A percentile compares a stretch with the other conserved stretches of the same genome.
These are phyloP conservation scores for Alternaria gaisen DNA, from an alignment of 2,329 filamentous ascomycete species.

Conservation along the genomic window DNA sequence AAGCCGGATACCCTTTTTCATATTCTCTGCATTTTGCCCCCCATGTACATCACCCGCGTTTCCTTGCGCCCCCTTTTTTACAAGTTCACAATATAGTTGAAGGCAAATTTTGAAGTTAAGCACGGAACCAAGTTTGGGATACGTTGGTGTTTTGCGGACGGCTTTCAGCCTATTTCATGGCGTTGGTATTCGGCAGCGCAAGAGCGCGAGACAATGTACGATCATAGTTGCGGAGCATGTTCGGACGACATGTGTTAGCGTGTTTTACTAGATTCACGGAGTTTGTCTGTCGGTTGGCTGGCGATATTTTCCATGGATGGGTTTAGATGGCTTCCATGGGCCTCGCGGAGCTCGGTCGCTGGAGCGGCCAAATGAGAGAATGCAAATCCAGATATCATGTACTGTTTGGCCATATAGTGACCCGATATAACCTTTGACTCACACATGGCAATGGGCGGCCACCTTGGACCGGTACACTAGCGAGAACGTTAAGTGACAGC, in stretches of 20 bases:
- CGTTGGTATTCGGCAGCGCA: conserved; percentile 9
- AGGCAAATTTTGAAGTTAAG: conserved; percentile 10
- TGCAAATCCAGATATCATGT: conserved; percentile 12
- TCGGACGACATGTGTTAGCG: conserved; percentile 14
- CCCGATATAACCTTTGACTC: conserved; percentile 11
- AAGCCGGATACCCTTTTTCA: conserved; percentile 1
- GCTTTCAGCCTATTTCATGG: conserved; percentile 7
- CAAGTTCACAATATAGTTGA: conserved; percentile 11
- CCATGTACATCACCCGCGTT: conserved; percentile 24
- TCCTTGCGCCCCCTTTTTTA: conserved; percentile 14
- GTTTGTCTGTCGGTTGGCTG: conserved; percentile 6
- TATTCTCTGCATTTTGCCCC: conserved; percentile 2
- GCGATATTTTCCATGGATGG: conserved; percentile 12
- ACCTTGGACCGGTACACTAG: background rate
- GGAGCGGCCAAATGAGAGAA: conserved; percentile 6
- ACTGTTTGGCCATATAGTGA: conserved; percentile 2
- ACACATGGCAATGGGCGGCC: background rate
- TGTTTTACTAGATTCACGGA: conserved; percentile 19
- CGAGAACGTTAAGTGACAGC: background rate
- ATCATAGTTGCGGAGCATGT: conserved; percentile 19
- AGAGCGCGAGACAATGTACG: conserved; percentile 17
- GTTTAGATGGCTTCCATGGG: conserved; percentile 11
- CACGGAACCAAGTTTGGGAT: conserved; percentile 9
- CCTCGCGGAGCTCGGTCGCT: conserved; percentile 3
- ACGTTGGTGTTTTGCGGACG: conserved; percentile 18